Conservation (phyloP, 768 basidiomycete genomes). For the Pulveroboletus ravenelii region DNA sequence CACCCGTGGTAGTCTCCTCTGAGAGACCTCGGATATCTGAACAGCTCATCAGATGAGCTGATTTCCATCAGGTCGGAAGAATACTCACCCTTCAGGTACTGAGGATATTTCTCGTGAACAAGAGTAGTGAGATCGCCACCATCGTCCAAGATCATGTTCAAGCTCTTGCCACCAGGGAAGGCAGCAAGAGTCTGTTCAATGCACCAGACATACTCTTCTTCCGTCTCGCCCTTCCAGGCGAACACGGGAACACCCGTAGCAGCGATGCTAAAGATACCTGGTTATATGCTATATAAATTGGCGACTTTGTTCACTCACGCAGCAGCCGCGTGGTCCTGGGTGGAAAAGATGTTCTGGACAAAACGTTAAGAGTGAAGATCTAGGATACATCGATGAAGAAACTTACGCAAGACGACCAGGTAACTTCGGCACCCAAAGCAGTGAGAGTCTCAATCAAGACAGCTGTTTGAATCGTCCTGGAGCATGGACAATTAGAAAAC, state of each 20-base stretch:
- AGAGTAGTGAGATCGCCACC: slow-evolving; percentile 94
- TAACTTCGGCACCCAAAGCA: slow-evolving; percentile 92
- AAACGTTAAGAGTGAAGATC: neutral
- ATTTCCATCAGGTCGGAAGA: neutral
- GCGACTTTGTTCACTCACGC: slow-evolving; percentile 52
- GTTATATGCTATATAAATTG: neutral
- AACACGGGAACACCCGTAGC: slow-evolving; percentile 98
- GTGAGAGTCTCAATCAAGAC: slow-evolving; percentile 98
- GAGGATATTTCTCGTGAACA: slow-evolving; percentile 95
- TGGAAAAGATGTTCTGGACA: slow-evolving; percentile 94
- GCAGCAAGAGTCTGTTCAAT: slow-evolving; percentile 90
- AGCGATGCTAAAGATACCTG: slow-evolving; percentile 60
- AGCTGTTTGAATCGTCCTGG: slow-evolving; percentile 96
- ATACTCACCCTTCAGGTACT: slow-evolving; percentile 66
- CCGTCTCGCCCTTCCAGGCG: slow-evolving; percentile 99
- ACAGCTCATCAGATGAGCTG: neutral
- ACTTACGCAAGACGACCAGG: slow-evolving; percentile 96
- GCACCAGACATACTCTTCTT: slow-evolving; percentile 98
- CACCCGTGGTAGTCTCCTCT: slow-evolving; percentile 99
- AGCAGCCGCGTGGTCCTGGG: slow-evolving; percentile 98
- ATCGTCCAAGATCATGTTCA: slow-evolving; percentile 99
- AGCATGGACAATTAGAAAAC: slow-evolving; percentile 3
- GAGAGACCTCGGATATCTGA: slow-evolving; percentile 88
- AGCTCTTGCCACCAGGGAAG: slow-evolving; percentile 77
- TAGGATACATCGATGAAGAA: neutral